These are phyloP conservation scores for Botrytis squamosa DNA, from an alignment of 2,329 filamentous ascomycete species.

Conservation along the genomic window DNA sequence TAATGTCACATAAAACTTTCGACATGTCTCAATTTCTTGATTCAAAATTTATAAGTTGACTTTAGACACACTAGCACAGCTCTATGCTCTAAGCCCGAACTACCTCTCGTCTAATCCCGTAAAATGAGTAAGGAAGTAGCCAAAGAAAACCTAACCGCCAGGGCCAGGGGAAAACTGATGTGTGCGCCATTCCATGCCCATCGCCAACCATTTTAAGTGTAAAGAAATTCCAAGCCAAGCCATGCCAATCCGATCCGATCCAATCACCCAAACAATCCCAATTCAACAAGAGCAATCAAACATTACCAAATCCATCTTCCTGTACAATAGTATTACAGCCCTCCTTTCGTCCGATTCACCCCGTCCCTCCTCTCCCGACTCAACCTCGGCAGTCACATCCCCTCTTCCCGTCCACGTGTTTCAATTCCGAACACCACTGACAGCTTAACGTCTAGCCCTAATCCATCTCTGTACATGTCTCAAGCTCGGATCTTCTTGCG, in stretches of 20 bases:
- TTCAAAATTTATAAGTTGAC: not conserved
- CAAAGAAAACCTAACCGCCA: constrained; percentile 12
- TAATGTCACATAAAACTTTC: not conserved
- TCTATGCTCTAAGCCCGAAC: constrained; percentile 7
- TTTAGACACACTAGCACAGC: constrained; percentile 13
- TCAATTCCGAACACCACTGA: not conserved
- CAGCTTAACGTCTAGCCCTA: constrained; percentile 41
- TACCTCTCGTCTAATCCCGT: constrained; percentile 3
- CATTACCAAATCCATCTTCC: not conserved
- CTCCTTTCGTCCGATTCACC: not conserved
- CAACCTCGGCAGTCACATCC: not conserved
- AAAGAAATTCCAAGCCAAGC: not conserved
- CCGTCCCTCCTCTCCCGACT: not conserved
- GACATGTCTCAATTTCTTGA: not conserved
- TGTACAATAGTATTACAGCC: constrained; percentile 4
- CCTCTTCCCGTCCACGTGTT: not conserved
- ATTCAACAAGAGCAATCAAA: not conserved
- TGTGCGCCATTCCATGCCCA: constrained; percentile 22
- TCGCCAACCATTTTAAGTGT: constrained; percentile 9
- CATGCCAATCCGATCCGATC: not conserved
- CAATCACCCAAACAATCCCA: not conserved
- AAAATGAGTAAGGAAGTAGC: not conserved
- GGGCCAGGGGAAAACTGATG: constrained; percentile 10
- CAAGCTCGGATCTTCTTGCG: constrained; percentile 59
- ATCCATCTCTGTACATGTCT: constrained; percentile 60